These are phyloP conservation scores for Neopestalotiopsis sp. DNA, from an alignment of 2,329 filamentous ascomycete genomes.

Conservation along the genomic window DNA sequence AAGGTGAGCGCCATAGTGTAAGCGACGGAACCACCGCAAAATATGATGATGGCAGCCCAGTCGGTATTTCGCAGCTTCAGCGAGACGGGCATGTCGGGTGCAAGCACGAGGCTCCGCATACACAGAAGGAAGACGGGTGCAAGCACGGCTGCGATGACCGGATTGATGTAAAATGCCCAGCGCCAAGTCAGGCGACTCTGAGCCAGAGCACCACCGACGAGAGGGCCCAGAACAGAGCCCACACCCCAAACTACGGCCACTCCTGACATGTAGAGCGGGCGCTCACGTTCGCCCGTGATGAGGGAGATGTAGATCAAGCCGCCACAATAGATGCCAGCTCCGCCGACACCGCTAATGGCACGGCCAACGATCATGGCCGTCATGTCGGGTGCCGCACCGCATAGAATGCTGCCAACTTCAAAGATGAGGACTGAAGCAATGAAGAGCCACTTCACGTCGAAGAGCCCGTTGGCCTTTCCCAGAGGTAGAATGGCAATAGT, in stretches of 20 bases:
- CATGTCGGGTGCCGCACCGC: conserved; percentile 48
- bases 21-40: conserved; percentile 40
- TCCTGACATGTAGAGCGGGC: conserved; percentile 6
- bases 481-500: conserved; percentile 36
- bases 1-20: conserved; percentile 55
- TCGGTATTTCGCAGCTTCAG: conserved; percentile 43
- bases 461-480: conserved; percentile 44
- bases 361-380: conserved; percentile 50
- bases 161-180: conserved; percentile 55
- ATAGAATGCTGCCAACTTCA: conserved; percentile 38
- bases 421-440: conserved; percentile 25
- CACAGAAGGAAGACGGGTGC: conserved; percentile 34
- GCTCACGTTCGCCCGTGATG: background rate
- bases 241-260: conserved; percentile 6
- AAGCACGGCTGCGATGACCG: conserved; percentile 47
- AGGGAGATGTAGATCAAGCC: conserved; percentile 26
- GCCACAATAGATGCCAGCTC: conserved; percentile 45
- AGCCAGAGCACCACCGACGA: conserved; percentile 15
- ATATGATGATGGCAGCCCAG: conserved; percentile 47
- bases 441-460: conserved; percentile 49
- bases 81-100: conserved; percentile 20
- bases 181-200: conserved; percentile 17
- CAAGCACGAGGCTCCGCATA: conserved; percentile 27
- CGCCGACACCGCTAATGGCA: conserved; percentile 46
- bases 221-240: conserved; percentile 13